Percentiles rank a stretch among this genome's conserved stretches.
These are phyloP conservation scores for Psilocybe mexicana DNA, from an alignment of 1,284 basidiomycete species.

Conservation along the genomic window DNA sequence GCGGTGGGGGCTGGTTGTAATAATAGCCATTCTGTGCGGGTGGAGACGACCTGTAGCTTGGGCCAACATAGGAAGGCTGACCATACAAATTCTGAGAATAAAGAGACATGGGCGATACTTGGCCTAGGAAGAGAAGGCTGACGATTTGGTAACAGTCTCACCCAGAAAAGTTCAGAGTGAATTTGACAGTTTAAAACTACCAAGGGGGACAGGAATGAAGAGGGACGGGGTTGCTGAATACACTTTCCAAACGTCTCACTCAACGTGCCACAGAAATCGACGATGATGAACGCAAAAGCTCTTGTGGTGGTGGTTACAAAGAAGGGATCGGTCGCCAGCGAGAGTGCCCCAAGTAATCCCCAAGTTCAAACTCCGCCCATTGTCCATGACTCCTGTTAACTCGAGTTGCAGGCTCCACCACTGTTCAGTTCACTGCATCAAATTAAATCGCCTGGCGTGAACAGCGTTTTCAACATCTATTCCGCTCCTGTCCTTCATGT, in stretches of 20 bases:
- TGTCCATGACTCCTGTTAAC: neutral
- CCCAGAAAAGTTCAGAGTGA: constrained; percentile 18
- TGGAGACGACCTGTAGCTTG: constrained; percentile 41
- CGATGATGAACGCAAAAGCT: constrained; percentile 29
- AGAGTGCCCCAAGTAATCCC: constrained; percentile 24
- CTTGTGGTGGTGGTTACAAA: constrained; percentile 38
- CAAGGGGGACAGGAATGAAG: constrained; percentile 16
- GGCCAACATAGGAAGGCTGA: constrained; percentile 37
- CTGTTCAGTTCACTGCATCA: too few species aligned
- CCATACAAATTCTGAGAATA: constrained; percentile 43
- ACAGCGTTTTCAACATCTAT: too few species aligned
- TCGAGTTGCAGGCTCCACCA: too few species aligned
- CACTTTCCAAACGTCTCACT: constrained; percentile 37
- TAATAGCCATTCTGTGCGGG: constrained; percentile 42
- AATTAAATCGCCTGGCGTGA: too few species aligned
- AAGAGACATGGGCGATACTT: constrained; percentile 35
- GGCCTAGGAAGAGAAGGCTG: constrained; percentile 18
- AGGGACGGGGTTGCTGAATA: constrained; percentile 28
- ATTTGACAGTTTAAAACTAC: constrained; percentile 19
- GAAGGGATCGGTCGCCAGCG: constrained; percentile 22
- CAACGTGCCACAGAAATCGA: constrained; percentile 35
- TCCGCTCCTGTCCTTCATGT: too few species aligned
- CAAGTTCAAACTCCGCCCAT: constrained; percentile 36
- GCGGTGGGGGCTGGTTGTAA: constrained; percentile 41
- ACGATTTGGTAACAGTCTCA: constrained; percentile 19